Evolutionary conservation across 176 grass and related monocot species (phyloP), one percentile per base, ranked within the genome.

Genomic region (Puya raimondii): DNA sequence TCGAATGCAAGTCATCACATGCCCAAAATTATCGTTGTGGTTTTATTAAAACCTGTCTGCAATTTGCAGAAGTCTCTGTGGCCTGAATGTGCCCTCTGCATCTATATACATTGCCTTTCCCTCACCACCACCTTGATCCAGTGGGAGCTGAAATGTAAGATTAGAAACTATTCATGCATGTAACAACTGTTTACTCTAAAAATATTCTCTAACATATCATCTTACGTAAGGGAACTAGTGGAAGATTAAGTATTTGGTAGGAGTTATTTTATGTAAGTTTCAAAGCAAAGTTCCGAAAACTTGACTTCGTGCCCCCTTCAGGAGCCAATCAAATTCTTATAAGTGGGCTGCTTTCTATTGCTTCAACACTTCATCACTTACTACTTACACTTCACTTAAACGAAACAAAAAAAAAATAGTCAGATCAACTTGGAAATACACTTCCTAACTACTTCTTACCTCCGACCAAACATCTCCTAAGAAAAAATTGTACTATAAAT

Each of bases 61-160:
- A 81, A 96, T 96, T 70, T 96, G 93, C 52, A 92, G 85, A 14
- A 92, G 68, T 81, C 93, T 89, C 85, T 92, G 81, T 4, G 89
- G 93, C 54, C 93, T 87, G 49, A 96, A 96, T 15, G 88, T 96
- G 47, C 93, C 93, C 78, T 96, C 93, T 18, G 88, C 93, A 64
- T 92, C 89, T 63, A 96, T 96, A 71, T 92, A 96, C 49, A 96
- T 50, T 77, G 86, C 86, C 79, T 92, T 96, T 81, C 93, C 89
- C 85, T 92, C 93, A 68, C 88, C 93, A 25, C 88, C 89, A 85
- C 93, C 93, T 92, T 96, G 93, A 83, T 96, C 89, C 68, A 92
- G 64, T 77, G 93, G 89, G 61, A 96, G 86, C 93, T 90, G 68
- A 54, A 70, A 83, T 42, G 74, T 75, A 50, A 79, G 78, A 13